Conservation (phyloP, 1,284 basidiomycete species). For the Cutaneotrichosporon cutaneum region DNA sequence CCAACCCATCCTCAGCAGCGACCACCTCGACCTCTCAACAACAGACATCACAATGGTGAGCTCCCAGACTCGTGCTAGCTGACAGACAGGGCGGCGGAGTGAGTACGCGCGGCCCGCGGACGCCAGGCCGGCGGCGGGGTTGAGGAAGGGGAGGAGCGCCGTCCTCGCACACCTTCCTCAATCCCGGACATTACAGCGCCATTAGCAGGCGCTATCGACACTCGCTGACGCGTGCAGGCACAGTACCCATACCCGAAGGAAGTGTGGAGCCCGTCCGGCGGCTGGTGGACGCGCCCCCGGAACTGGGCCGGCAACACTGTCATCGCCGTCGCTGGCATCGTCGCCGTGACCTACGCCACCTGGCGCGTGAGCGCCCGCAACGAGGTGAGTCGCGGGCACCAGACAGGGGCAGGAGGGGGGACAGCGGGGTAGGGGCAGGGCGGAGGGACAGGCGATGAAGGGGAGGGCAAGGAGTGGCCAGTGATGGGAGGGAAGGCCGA, state of each 20-base stretch:
- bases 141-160: not conserved
- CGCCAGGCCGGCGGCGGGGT: not conserved
- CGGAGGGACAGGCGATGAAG: not conserved
- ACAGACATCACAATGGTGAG: slow-evolving; percentile 12
- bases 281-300: slow-evolving; percentile 60
- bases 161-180: not conserved
- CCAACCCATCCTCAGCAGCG: not conserved
- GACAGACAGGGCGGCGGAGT: slow-evolving; percentile 27
- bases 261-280: slow-evolving; percentile 60
- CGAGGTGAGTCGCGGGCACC: slow-evolving; percentile 59
- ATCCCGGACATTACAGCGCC: not conserved
- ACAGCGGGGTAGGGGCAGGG: not conserved
- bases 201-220: not conserved
- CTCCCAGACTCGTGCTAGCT: not conserved
- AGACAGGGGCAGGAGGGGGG: not conserved
- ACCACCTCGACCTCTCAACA: not conserved
- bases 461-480: not conserved
- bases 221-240: slow-evolving; percentile 33
- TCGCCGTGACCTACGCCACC: slow-evolving; percentile 54
- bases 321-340: slow-evolving; percentile 54
- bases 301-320: slow-evolving; percentile 60
- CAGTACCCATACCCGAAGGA: slow-evolving; percentile 61
- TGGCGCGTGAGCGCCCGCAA: slow-evolving; percentile 57
- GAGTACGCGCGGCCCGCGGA: slow-evolving; percentile 9
- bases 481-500: not conserved